phyloP scores from a whole-genome alignment of 495 filamentous ascomycete genomes.

The Xylaria venustula region DNA sequence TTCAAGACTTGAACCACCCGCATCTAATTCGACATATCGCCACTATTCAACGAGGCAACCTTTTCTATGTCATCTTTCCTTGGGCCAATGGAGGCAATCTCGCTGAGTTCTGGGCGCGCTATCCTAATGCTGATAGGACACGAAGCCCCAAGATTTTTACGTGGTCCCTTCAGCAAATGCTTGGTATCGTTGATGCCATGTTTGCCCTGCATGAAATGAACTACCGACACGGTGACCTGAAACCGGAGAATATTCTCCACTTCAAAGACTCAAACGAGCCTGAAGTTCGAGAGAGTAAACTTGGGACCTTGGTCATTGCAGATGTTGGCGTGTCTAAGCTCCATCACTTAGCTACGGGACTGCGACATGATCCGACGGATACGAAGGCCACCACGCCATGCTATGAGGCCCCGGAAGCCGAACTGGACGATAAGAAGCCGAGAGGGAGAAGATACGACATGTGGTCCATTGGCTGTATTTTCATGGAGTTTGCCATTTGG shows the following conservation, averaged over 20 bases:
- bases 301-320: not conserved
- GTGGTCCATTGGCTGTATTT: constrained; percentile 27
- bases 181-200: constrained; percentile 20
- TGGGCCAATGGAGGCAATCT: constrained; percentile 21
- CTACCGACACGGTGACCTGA: constrained; percentile 18
- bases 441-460: constrained; percentile 22
- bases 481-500: constrained; percentile 25
- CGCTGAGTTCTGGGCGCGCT: constrained; percentile 14
- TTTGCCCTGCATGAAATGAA: constrained; percentile 10
- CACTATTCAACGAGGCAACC: not conserved
- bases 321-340: constrained; percentile 10
- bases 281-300: not conserved
- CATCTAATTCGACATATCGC: constrained; percentile 20
- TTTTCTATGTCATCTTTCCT: constrained; percentile 14
- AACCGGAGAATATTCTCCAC: constrained; percentile 19
- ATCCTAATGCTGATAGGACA: not conserved
- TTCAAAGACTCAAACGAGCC: not conserved
- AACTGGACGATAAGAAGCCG: not conserved
- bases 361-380: not conserved
- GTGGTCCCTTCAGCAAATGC: constrained; percentile 22
- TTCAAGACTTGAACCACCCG: constrained; percentile 2
- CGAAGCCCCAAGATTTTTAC: not conserved
- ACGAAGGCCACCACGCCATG: constrained; percentile 11
- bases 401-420: constrained; percentile 18
- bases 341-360: constrained; percentile 10